These are phyloP conservation scores for Ilex asprella DNA, from an alignment of 257 asterid species.

Conservation along the genomic window DNA sequence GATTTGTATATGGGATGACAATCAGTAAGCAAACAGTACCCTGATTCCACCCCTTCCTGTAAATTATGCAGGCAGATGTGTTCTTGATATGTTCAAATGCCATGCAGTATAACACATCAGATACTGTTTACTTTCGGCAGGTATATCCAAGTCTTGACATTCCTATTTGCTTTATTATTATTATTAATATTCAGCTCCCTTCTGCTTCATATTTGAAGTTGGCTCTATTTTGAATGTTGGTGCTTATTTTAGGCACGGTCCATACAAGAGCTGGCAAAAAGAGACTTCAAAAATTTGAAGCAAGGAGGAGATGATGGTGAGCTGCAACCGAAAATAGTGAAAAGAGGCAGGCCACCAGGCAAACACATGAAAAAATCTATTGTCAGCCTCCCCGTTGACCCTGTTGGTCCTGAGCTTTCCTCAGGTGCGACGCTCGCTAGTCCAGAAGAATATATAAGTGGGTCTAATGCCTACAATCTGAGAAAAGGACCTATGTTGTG, in stretches of 20 bases:
- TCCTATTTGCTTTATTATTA: constrained; percentile 2
- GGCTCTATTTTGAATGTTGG: constrained; percentile 11
- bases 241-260: constrained; percentile 59
- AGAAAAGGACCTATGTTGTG: constrained; percentile 42
- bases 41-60: neutral
- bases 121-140: constrained; percentile 86
- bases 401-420: constrained; percentile 42
- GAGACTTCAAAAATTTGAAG: constrained; percentile 78
- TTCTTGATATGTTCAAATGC: constrained; percentile 85
- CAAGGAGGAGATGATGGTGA: constrained; percentile 83
- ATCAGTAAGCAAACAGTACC: neutral
- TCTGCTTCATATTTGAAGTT: too few species aligned
- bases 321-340: constrained; percentile 86
- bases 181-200: neutral
- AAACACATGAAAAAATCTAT: constrained; percentile 57
- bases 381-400: constrained; percentile 50
- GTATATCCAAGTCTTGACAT: constrained; percentile 25
- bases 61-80: constrained; percentile 70
- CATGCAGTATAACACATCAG: constrained; percentile 78
- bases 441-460: constrained; percentile 51
- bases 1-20: neutral
- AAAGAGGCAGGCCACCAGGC: constrained; percentile 93
- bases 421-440: constrained; percentile 52
- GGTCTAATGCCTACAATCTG: constrained; percentile 64
- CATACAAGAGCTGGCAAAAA: constrained; percentile 70